Conservation (phyloP, 306 rosid genomes). For the Prunus armeniaca region DNA sequence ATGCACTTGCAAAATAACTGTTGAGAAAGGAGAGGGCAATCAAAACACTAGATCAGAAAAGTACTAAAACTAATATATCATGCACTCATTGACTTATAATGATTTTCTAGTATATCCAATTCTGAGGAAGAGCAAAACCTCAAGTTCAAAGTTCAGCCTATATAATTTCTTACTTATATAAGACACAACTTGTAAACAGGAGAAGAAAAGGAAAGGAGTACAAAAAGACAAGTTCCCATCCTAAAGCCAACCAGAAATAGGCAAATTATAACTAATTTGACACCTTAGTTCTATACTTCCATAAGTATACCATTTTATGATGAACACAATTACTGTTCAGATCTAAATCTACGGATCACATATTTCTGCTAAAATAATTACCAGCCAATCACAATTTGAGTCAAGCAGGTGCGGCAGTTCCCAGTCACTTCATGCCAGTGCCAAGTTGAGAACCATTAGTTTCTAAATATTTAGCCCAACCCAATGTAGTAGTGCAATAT, state of each 20-base stretch:
- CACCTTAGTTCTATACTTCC: not conserved
- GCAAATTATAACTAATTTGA: not conserved
- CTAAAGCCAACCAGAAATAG: not conserved
- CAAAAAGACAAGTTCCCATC: not conserved
- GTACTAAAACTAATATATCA: not conserved
- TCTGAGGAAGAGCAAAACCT: not conserved
- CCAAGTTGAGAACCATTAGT: not conserved
- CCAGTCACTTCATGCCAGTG: not conserved
- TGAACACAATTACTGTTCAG: not conserved
- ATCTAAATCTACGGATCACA: not conserved
- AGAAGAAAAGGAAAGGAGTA: not conserved
- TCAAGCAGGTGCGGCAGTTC: slow-evolving; percentile 2
- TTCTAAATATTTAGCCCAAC: not conserved
- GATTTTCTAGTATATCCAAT: not conserved
- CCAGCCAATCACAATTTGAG: not conserved
- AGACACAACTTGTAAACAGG: no score
- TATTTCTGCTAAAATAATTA: not conserved
- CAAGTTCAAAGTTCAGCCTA: no score
- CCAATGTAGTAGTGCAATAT: not conserved
- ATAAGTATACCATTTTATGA: not conserved
- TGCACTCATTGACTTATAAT: not conserved
- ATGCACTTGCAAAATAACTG: not conserved
- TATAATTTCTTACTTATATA: no score
- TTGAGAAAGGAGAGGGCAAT: not conserved
- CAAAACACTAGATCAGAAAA: not conserved